These are phyloP conservation scores for Boletus speciosus DNA, from an alignment of 768 basidiomycete genomes.

Conservation along the genomic window DNA sequence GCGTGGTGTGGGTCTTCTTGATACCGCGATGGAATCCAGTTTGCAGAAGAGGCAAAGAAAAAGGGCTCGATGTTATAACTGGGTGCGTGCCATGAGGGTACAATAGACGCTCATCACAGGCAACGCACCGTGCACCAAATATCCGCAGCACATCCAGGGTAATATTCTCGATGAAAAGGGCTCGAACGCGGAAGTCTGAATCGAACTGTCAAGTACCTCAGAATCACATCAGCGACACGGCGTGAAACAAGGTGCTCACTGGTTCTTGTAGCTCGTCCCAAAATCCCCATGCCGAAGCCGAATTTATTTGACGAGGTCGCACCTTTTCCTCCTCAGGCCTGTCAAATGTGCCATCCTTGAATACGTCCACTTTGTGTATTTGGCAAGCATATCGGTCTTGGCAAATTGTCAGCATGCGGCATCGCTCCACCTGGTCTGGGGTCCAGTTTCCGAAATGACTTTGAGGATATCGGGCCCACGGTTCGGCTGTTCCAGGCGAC, in stretches of 20 bases:
- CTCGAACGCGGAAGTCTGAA: conserved; percentile 27
- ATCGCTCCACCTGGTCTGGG: conserved; percentile 35
- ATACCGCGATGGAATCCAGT: conserved; percentile 42
- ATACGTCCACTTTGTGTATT: conserved; percentile 24
- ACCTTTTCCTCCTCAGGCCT: conserved; percentile 1
- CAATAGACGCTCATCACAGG: not conserved
- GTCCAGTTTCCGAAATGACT: conserved; percentile 58
- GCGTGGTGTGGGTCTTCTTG: conserved; percentile 31
- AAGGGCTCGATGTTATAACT: conserved; percentile 44
- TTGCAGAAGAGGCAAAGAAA: conserved; percentile 42
- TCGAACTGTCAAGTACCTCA: conserved; percentile 17
- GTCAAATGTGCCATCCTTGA: conserved; percentile 14
- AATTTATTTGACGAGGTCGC: conserved; percentile 12
- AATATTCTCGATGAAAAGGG: conserved; percentile 37
- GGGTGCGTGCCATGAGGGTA: not conserved
- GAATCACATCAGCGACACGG: not conserved
- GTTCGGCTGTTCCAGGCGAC: not conserved
- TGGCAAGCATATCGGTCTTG: conserved; percentile 8
- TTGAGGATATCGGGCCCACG: conserved; percentile 45
- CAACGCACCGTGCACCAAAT: conserved; percentile 36
- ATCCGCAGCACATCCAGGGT: conserved; percentile 32
- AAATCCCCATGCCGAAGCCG: conserved; percentile 13
- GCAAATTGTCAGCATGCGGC: conserved; percentile 31
- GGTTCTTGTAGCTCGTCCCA: conserved; percentile 29
- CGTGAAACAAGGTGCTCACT: conserved; percentile 16